Conservation (phyloP, 768 basidiomycete genomes). For the Termitomyces sp. region DNA sequence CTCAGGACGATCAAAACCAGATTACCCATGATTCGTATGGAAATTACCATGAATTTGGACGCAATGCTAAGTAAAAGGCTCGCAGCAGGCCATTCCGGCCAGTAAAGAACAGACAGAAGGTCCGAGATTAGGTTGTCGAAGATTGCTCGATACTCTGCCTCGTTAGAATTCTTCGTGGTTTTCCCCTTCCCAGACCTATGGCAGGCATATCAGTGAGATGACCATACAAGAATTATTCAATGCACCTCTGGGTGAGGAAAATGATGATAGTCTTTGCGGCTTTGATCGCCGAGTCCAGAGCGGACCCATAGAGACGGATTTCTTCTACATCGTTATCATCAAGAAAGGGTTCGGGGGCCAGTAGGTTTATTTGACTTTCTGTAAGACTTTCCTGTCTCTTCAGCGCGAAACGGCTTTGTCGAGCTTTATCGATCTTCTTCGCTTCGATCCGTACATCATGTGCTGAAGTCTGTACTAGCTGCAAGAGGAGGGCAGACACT, state of each 20-base stretch:
- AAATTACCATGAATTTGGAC: conserved; percentile 74
- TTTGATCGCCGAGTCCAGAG: conserved; percentile 76
- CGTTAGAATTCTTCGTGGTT: conserved; percentile 84
- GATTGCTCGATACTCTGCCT: conserved; percentile 89
- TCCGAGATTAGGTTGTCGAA: conserved; percentile 91
- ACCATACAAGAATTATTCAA: not conserved
- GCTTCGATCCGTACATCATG: conserved; percentile 79
- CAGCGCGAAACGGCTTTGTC: conserved; percentile 56
- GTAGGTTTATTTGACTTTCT: conserved; percentile 32
- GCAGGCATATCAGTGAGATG: not conserved
- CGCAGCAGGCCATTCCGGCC: conserved; percentile 98
- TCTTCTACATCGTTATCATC: conserved; percentile 74
- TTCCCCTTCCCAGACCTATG: conserved; percentile 81
- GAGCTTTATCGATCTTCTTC: conserved; percentile 50
- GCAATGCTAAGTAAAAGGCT: conserved; percentile 73
- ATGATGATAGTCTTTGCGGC: conserved; percentile 81
- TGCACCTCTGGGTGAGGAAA: conserved; percentile 64
- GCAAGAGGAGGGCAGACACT: conserved; percentile 86
- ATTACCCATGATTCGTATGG: not conserved
- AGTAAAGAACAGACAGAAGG: conserved; percentile 79
- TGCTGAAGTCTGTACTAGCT: conserved; percentile 94
- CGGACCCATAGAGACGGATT: conserved; percentile 61
- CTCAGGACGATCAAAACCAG: not conserved
- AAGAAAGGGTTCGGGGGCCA: conserved; percentile 41
- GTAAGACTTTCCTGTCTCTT: conserved; percentile 57